Conservation (phyloP, 495 filamentous ascomycete species). For the Cercophora newfieldiana region DNA sequence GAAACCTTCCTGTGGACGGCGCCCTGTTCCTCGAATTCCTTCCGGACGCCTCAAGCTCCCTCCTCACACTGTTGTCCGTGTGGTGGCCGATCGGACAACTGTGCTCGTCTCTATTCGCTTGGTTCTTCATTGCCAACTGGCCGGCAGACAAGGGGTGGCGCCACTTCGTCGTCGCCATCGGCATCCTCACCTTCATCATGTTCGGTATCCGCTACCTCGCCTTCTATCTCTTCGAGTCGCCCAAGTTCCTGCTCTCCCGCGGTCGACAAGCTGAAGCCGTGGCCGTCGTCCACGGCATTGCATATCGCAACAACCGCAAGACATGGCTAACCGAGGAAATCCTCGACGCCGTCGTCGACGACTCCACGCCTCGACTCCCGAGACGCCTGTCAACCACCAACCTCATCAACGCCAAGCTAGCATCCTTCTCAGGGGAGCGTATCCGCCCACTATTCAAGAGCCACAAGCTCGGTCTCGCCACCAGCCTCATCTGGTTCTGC, state of each 20-base stretch:
- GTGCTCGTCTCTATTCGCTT: conserved; percentile 71
- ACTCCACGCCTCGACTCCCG: conserved; percentile 25
- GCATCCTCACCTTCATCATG: conserved; percentile 68
- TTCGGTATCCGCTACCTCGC: conserved; percentile 75
- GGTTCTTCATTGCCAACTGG: conserved; percentile 72
- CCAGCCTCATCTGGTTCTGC: conserved; percentile 57
- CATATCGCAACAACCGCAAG: conserved; percentile 63
- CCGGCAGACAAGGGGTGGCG: conserved; percentile 78
- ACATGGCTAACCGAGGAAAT: conserved; percentile 63
- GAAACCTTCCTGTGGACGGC: conserved; percentile 79
- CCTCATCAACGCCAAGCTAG: conserved; percentile 40
- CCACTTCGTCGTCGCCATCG: conserved; percentile 69
- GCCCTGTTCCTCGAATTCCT: conserved; percentile 80
- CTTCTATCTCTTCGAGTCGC: conserved; percentile 81
- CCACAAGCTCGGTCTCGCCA: conserved; percentile 50
- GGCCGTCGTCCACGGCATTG: conserved; percentile 73
- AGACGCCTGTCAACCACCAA: conserved; percentile 34
- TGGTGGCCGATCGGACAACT: conserved; percentile 81
- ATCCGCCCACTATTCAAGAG: conserved; percentile 50
- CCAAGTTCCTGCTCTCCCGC: conserved; percentile 76
- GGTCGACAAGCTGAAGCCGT: conserved; percentile 75
- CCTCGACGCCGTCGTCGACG: conserved; percentile 53
- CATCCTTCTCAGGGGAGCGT: conserved; percentile 45
- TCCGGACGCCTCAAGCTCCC: conserved; percentile 71
- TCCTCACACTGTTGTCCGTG: conserved; percentile 73